Conservation (phyloP, 2,329 filamentous ascomycete species). For the Colletotrichum spaethianum region DNA sequence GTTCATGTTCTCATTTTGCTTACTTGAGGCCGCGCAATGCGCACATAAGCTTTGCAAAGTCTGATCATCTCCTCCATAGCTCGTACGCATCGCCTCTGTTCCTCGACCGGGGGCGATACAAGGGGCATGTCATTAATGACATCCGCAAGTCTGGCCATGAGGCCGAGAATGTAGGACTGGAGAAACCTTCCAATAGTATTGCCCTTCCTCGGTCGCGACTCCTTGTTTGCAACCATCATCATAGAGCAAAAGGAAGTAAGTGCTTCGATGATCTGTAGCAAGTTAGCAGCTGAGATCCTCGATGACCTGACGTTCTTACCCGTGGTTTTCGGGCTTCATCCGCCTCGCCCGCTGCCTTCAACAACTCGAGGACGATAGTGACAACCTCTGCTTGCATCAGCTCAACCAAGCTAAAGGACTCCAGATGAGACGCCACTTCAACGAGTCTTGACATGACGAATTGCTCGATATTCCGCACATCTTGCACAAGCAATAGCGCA, state of each 20-base stretch:
- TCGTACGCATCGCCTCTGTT: constrained; percentile 83
- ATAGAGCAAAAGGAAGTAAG: constrained; percentile 62
- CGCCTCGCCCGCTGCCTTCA: constrained; percentile 83
- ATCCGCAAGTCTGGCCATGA: constrained; percentile 87
- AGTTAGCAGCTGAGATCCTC: background rate
- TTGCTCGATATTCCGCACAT: constrained; percentile 70
- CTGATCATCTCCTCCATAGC: constrained; percentile 91
- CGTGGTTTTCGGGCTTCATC: constrained; percentile 68
- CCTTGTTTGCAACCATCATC: constrained; percentile 56
- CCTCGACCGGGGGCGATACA: constrained; percentile 68
- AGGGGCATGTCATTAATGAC: constrained; percentile 78
- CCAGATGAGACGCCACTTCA: constrained; percentile 79
- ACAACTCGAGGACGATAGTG: constrained; percentile 81
- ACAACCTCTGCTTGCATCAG: constrained; percentile 83
- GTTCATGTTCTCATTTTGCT: constrained; percentile 46
- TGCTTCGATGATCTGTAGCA: constrained; percentile 61
- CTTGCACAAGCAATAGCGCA: constrained; percentile 72
- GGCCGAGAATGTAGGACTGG: constrained; percentile 85
- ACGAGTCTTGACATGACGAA: constrained; percentile 78
- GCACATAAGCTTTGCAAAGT: constrained; percentile 80
- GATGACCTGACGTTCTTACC: constrained; percentile 60
- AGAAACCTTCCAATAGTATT: constrained; percentile 82
- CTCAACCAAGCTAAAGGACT: constrained; percentile 74
- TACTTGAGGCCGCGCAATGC: constrained; percentile 88
- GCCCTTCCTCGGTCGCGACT: constrained; percentile 62